phyloP scores from a whole-genome alignment of 805 yeast species.

The Candida berthetii region DNA sequence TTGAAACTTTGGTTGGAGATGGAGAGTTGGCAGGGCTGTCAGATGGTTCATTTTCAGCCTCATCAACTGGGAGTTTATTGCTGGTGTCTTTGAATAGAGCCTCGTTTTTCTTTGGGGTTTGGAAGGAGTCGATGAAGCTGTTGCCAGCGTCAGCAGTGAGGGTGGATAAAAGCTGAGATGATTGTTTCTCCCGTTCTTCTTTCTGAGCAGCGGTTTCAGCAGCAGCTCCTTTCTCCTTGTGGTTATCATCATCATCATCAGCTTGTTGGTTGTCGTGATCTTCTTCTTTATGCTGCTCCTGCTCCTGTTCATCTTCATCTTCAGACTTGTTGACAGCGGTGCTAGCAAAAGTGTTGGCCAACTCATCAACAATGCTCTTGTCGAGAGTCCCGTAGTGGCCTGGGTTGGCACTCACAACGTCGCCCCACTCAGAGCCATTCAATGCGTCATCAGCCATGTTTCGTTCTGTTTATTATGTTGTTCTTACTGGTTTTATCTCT shows the following conservation, averaged over 20 bases:
- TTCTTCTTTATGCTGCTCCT: slow-evolving; percentile 8
- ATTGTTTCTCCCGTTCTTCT: no score
- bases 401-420: slow-evolving; percentile 35
- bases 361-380: slow-evolving; percentile 9
- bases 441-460: slow-evolving; percentile 42
- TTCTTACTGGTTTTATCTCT: not conserved
- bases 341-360: slow-evolving; percentile 11
- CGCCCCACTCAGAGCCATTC: slow-evolving; percentile 59
- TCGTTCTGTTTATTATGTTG: not conserved
- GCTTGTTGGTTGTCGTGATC: slow-evolving; percentile 1
- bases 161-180: slow-evolving; percentile 24
- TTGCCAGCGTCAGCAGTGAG: slow-evolving; percentile 31
- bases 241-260: slow-evolving; percentile 6
- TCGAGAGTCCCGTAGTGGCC: slow-evolving; percentile 1
- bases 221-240: slow-evolving; percentile 1
- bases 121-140: slow-evolving; percentile 11
- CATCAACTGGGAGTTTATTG: slow-evolving; percentile 7
- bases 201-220: not conserved
- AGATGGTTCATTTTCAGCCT: slow-evolving; percentile 9
- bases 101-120: slow-evolving; percentile 23
- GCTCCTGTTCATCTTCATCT: slow-evolving; percentile 1
- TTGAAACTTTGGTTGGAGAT: slow-evolving; percentile 32
- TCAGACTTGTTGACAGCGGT: slow-evolving; percentile 3
- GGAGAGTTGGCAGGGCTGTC: slow-evolving; percentile 4
- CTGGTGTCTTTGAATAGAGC: slow-evolving; percentile 25